Percentiles rank a stretch among this genome's conserved stretches.
These are phyloP conservation scores for Brettanomyces bruxellensis DNA, from an alignment of 805 yeast species.

Conservation along the genomic window DNA sequence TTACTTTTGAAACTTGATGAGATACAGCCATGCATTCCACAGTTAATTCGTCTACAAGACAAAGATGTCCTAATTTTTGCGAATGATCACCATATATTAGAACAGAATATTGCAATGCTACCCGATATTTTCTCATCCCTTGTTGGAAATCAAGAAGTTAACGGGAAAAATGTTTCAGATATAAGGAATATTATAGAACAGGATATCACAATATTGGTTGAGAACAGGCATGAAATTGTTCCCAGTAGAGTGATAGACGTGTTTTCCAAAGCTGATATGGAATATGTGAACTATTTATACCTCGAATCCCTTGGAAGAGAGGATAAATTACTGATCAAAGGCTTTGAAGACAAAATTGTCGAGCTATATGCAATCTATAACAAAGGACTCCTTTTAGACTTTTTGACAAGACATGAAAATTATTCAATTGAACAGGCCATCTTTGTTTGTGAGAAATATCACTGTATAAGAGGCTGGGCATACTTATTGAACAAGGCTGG, in stretches of 20 bases:
- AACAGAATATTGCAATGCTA: conserved; percentile 36
- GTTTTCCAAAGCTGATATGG: conserved; percentile 33
- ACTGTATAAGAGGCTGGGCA: conserved; percentile 63
- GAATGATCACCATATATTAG: conserved; percentile 52
- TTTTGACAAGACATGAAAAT: conserved; percentile 48
- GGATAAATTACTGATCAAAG: conserved; percentile 47
- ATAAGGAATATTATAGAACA: conserved; percentile 29
- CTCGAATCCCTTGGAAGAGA: conserved; percentile 46
- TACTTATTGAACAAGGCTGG: conserved; percentile 79
- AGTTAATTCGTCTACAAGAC: conserved; percentile 50
- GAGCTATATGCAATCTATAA: conserved; percentile 57
- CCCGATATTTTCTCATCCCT: conserved; percentile 40
- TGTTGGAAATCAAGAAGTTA: conserved; percentile 24
- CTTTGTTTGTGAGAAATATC: conserved; percentile 45
- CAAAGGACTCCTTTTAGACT: conserved; percentile 44
- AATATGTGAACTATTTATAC: conserved; percentile 53
- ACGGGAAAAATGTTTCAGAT: conserved; percentile 30
- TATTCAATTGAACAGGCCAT: conserved; percentile 67
- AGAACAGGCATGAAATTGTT: conserved; percentile 54
- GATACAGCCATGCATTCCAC: conserved; percentile 55
- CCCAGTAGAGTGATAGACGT: conserved; percentile 43
- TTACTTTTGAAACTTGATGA: conserved; percentile 51
- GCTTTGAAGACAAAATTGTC: conserved; percentile 62
- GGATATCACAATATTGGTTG: conserved; percentile 47
- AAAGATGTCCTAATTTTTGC: conserved; percentile 46